Percentiles rank a stretch among this genome's conserved stretches.
These are phyloP conservation scores for Sarcomyxa edulis DNA, from an alignment of 768 basidiomycete species.

Conservation along the genomic window DNA sequence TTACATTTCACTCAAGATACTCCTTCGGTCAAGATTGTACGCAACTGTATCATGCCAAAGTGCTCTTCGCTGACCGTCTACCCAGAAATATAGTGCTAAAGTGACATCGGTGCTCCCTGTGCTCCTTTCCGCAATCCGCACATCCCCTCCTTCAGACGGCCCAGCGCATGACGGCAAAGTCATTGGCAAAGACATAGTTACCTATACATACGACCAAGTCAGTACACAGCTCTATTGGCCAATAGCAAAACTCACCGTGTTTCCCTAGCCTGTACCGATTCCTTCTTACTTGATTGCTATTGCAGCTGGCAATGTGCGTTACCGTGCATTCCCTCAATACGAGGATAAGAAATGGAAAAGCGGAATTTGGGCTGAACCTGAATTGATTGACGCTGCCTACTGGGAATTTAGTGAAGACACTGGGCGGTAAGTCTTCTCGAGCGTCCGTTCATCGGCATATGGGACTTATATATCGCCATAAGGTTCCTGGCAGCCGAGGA, in stretches of 20 bases:
- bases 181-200: slow-evolving; percentile 68
- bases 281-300: slow-evolving; percentile 93
- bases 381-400: slow-evolving; percentile 66
- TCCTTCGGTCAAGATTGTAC: slow-evolving; percentile 78
- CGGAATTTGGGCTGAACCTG: slow-evolving; percentile 91
- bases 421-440: slow-evolving; percentile 41
- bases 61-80: slow-evolving; percentile 3
- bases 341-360: slow-evolving; percentile 70
- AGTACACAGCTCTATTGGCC: slow-evolving; percentile 11
- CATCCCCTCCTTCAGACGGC: slow-evolving; percentile 69
- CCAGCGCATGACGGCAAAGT: slow-evolving; percentile 68
- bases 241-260: neutral
- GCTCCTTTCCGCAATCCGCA: slow-evolving; percentile 77
- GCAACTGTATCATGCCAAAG: slow-evolving; percentile 18
- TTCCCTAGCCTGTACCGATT: slow-evolving; percentile 67
- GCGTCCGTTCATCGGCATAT: neutral
- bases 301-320: slow-evolving; percentile 77
- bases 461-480: slow-evolving; percentile 5
- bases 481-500: slow-evolving; percentile 81
- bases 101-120: slow-evolving; percentile 80
- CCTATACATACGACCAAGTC: slow-evolving; percentile 77
- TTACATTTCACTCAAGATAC: slow-evolving; percentile 47
- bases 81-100: slow-evolving; percentile 76
- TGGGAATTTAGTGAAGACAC: slow-evolving; percentile 92
- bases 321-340: slow-evolving; percentile 55